Conservation (phyloP, 768 basidiomycete species). For the Termitomyces heimii region DNA sequence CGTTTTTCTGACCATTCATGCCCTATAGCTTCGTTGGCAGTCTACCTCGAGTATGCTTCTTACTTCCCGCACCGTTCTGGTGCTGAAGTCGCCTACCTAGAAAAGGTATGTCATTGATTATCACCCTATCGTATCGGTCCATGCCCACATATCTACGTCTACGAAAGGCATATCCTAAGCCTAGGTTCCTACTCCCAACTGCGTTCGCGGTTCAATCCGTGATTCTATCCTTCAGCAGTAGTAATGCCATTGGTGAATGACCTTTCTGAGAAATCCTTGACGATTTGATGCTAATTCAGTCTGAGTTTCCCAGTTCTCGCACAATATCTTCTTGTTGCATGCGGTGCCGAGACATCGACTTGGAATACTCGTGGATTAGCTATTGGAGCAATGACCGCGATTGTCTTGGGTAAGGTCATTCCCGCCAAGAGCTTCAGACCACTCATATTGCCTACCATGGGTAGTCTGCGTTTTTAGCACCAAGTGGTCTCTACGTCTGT, state of each 20-base stretch:
- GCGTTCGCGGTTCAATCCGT: conserved; percentile 37
- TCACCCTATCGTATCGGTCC: not conserved
- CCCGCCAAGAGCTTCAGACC: not conserved
- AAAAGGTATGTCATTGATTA: conserved; percentile 23
- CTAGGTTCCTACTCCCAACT: conserved; percentile 35
- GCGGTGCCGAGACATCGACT: conserved; percentile 20
- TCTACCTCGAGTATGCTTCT: conserved; percentile 40
- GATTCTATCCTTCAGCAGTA: conserved; percentile 29
- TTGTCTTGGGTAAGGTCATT: conserved; percentile 18
- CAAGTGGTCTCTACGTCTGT: conserved; percentile 31
- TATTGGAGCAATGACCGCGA: conserved; percentile 25
- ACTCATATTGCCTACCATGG: not conserved
- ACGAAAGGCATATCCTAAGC: conserved; percentile 34
- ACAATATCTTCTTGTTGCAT: conserved; percentile 28
- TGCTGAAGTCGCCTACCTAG: conserved; percentile 42
- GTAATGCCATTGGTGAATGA: conserved; percentile 33
- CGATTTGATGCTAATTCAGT: not conserved
- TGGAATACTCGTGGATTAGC: conserved; percentile 31
- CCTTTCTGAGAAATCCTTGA: too few relatives aligned
- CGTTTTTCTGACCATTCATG: not conserved
- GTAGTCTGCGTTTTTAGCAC: conserved; percentile 27
- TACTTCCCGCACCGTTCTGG: conserved; percentile 46
- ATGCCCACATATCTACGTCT: too few relatives aligned
- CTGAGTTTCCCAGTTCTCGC: conserved; percentile 28
- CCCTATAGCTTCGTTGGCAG: conserved; percentile 23